A percentile compares a stretch with the other conserved stretches of the same genome.
Evolutionary conservation across 257 asterid genomes (phyloP).

Genomic region (Ligustrum vulgare): DNA sequence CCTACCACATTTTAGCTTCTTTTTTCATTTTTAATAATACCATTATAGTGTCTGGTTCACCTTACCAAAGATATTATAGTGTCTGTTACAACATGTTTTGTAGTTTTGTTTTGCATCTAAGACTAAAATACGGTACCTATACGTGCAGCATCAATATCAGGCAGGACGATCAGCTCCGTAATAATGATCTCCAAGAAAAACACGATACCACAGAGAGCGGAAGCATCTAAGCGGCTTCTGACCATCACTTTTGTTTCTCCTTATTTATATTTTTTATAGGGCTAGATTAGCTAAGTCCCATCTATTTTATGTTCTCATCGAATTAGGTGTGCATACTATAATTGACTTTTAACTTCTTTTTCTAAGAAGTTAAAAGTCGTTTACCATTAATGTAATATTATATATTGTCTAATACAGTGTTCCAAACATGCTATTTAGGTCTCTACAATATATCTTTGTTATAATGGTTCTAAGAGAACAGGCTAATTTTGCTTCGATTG

Average conservation of each 20-base stretch:
- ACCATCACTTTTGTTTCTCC: not conserved
- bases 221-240: not conserved
- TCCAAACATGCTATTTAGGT: too few species aligned
- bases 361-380: not conserved
- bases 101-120: not conserved
- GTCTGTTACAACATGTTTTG: not conserved
- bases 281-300: not conserved
- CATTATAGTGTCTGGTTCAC: not conserved
- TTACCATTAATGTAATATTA: not conserved
- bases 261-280: not conserved
- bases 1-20: not conserved
- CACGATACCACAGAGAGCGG: not conserved
- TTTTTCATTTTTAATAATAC: not conserved
- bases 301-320: not conserved
- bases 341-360: too few species aligned
- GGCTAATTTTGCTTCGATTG: too few species aligned
- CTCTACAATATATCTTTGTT: too few species aligned
- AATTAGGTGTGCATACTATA: not conserved
- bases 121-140: not conserved
- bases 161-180: not conserved
- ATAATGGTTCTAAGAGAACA: too few species aligned
- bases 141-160: not conserved
- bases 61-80: not conserved
- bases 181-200: not conserved
- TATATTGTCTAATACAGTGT: too few species aligned